Conservation (phyloP, 2,329 filamentous ascomycete species). For the Coniochaeta pulveracea region DNA sequence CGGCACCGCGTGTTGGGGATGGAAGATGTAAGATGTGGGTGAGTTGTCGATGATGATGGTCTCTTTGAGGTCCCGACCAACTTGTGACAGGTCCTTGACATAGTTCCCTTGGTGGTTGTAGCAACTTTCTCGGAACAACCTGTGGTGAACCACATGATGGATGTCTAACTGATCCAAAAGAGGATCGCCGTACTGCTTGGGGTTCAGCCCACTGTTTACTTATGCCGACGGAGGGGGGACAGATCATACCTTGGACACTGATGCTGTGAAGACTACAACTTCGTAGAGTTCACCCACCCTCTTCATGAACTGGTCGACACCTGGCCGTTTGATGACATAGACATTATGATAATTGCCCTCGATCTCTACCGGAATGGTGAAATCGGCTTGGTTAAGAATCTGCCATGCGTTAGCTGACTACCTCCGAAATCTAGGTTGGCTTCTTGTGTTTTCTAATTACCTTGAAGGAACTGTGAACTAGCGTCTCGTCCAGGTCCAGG, state of each 20-base stretch:
- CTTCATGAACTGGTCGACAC: slow-evolving; percentile 98
- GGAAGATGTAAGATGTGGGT: slow-evolving; percentile 98
- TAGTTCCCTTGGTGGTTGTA: slow-evolving; percentile 99
- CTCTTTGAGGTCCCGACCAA: slow-evolving; percentile 88
- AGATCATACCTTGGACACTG: slow-evolving; percentile 74
- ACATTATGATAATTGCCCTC: slow-evolving; percentile 99
- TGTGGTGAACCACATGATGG: slow-evolving; percentile 90
- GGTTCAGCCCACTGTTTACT: too few species aligned
- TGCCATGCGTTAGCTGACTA: slow-evolving; percentile 23
- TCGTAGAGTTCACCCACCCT: slow-evolving; percentile 94
- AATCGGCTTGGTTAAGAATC: slow-evolving; percentile 96
- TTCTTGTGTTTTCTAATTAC: slow-evolving; percentile 39
- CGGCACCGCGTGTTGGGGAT: slow-evolving; percentile 94
- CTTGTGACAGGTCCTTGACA: slow-evolving; percentile 96
- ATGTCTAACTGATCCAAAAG: slow-evolving; percentile 94
- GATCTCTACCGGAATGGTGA: slow-evolving; percentile 97
- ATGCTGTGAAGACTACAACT: slow-evolving; percentile 96
- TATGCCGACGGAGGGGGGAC: not conserved
- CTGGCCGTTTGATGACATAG: slow-evolving; percentile 98
- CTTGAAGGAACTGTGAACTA: slow-evolving; percentile 99
- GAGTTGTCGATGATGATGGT: slow-evolving; percentile 99
- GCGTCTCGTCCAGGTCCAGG: slow-evolving; percentile 87
- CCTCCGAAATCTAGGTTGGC: not conserved
- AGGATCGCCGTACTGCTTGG: slow-evolving; percentile 77
- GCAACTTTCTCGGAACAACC: slow-evolving; percentile 94